Evolutionary conservation across 2,329 filamentous ascomycete species (phyloP).

Genomic region (Trichophyton rubrum): DNA sequence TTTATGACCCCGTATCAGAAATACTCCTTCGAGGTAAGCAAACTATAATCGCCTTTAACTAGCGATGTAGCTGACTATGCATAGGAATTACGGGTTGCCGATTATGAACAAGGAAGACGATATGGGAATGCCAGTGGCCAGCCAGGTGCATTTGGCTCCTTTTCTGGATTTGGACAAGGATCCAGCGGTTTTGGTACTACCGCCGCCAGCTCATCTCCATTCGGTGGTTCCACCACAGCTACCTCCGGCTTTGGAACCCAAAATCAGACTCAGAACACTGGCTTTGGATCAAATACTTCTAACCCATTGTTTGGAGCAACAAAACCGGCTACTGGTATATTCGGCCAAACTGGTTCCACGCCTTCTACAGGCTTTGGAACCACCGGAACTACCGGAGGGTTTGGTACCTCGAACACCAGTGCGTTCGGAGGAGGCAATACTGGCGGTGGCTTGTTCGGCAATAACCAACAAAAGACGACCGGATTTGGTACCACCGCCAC

Average conservation of each 20-base stretch:
- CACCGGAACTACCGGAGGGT: conserved; percentile 22
- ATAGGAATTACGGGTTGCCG: conserved; percentile 62
- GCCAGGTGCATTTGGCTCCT: conserved; percentile 66
- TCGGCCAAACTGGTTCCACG: conserved; percentile 22
- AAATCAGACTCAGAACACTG: conserved; percentile 25
- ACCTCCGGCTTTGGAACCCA: conserved; percentile 31
- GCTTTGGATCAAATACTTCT: conserved; percentile 24
- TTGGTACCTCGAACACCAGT: conserved; percentile 19
- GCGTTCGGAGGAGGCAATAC: conserved; percentile 22
- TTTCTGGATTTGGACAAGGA: conserved; percentile 33
- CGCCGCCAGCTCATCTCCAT: conserved; percentile 27
- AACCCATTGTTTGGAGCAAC: conserved; percentile 34
- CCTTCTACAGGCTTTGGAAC: conserved; percentile 30
- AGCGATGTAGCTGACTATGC: not conserved
- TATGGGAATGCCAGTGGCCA: conserved; percentile 73
- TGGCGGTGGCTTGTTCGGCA: conserved; percentile 34
- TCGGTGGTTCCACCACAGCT: conserved; percentile 27
- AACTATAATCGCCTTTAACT: not conserved
- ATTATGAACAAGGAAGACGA: conserved; percentile 77
- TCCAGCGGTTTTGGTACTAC: conserved; percentile 31
- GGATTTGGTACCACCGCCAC: conserved; percentile 23
- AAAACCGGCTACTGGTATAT: conserved; percentile 31
- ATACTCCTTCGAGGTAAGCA: conserved; percentile 60
- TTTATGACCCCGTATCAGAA: conserved; percentile 48
- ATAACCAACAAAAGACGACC: conserved; percentile 26